Evolutionary conservation across 1,284 basidiomycete genomes (phyloP), one percentile per base, ranked within the genome.

Genomic region (Ganoderma boninense): DNA sequence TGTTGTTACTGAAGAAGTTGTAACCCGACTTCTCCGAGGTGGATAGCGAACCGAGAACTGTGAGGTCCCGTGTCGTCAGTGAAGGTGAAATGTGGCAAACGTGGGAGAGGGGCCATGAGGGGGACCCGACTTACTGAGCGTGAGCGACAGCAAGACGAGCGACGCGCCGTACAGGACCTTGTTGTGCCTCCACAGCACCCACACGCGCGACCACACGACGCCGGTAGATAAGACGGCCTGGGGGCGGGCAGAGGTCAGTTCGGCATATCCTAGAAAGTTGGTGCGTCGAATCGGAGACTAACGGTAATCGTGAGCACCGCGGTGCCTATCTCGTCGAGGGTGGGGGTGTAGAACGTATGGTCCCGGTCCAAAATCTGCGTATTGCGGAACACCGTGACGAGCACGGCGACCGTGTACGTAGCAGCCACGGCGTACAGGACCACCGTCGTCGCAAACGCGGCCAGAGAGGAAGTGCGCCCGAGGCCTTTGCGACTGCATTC

Each of bases 161-260:
- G 59, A 61, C 38, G 13, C 59, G 35, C 59, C 59, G 38, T 61
- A 61, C 11, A 61, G 35, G 35, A 42, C 40, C 40, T 61, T 61
- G 59, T 42, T 42, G 40, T 61, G 59, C 7, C 40, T 11, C 59
- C 59, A 61, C 20, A 61, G 38, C 1, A 26, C 35, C 59, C 59
- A 61, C 14, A 61, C 59, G 38, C 59, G 59, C 7, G 59, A 61
- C 59, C 59, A 61, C 20, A 61, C 59, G 38, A 61, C 59, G 10
- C 38, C 59, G 40, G 42, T 42, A 2, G 59, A 23, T 20, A 61
- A n/a, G 7, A 61, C 59, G n/a, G 59, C 23, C 59, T 61, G 59
- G n/a, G 14, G 32, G 16, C 2, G 13, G 35, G 14, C 20, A n/a
- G 20, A 26, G 20, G 11, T 43, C 38, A 61, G 35, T 61, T 0